Conservation (phyloP, 2,329 filamentous ascomycete genomes). For the Mycocentrospora acerina region DNA sequence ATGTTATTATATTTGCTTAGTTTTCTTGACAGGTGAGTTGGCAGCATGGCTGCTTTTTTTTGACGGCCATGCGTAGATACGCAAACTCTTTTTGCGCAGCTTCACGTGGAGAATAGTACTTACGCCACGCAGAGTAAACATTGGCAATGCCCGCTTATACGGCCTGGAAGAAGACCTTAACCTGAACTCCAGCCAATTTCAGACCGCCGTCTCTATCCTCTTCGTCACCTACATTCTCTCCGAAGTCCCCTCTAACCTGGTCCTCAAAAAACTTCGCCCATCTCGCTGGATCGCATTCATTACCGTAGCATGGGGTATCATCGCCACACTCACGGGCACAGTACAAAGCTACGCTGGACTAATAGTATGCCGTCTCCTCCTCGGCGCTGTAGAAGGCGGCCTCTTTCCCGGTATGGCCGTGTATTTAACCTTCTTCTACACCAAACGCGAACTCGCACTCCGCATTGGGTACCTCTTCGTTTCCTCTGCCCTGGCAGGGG, state of each 20-base stretch:
- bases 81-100: too few relatives aligned
- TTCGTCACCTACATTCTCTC: conserved; percentile 50
- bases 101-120: conserved; percentile 7
- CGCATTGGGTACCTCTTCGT: conserved; percentile 75
- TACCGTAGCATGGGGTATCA: conserved; percentile 55
- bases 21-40: conserved; percentile 67
- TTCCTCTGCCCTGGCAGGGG: conserved; percentile 69
- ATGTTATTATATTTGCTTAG: conserved; percentile 73
- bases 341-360: conserved; percentile 65
- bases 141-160: conserved; percentile 68
- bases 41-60: not conserved
- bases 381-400: conserved; percentile 70
- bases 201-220: conserved; percentile 52
- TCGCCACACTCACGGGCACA: conserved; percentile 70
- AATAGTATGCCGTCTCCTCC: conserved; percentile 67
- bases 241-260: conserved; percentile 49
- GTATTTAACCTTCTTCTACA: conserved; percentile 77
- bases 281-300: conserved; percentile 62
- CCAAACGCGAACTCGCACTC: conserved; percentile 69
- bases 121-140: conserved; percentile 57
- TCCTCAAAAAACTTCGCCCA: conserved; percentile 49
- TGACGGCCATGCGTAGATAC: too few relatives aligned
- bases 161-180: conserved; percentile 63
- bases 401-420: conserved; percentile 69
- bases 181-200: conserved; percentile 66